Percentiles rank a stretch among this genome's conserved stretches.
Evolutionary conservation across 148 eudicot species (phyloP).

Genomic region (Amaranthus cruentus): DNA sequence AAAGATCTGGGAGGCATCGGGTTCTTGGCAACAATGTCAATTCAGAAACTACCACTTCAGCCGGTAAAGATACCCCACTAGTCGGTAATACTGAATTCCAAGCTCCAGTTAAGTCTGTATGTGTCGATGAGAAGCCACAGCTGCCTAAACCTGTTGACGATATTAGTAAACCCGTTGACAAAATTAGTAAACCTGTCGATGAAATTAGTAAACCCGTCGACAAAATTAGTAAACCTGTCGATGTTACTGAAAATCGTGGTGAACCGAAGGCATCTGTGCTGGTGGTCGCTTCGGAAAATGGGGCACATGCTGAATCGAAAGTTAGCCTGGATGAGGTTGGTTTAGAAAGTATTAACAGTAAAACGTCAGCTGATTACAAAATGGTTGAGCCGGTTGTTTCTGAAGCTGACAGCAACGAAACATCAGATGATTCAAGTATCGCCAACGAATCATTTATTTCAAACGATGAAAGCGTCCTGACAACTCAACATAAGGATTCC

Average conservation of each 20-base stretch:
- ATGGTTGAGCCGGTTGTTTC: slow-evolving; percentile 27
- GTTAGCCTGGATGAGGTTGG: slow-evolving; percentile 27
- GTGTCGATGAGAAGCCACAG: slow-evolving; percentile 42
- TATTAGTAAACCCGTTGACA: slow-evolving; percentile 31
- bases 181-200: slow-evolving; percentile 26
- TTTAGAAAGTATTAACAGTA: slow-evolving; percentile 22
- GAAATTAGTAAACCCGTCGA: slow-evolving; percentile 29
- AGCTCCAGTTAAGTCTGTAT: slow-evolving; percentile 34
- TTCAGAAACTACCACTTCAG: slow-evolving; percentile 43
- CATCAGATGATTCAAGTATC: slow-evolving; percentile 10
- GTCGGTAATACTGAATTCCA: slow-evolving; percentile 35
- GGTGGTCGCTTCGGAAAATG: slow-evolving; percentile 21
- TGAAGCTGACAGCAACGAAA: slow-evolving; percentile 20
- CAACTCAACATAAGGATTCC: slow-evolving; percentile 22
- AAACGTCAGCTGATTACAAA: slow-evolving; percentile 18
- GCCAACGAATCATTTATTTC: slow-evolving; percentile 9
- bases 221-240: not conserved
- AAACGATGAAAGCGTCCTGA: slow-evolving; percentile 5
- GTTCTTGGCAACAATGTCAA: slow-evolving; percentile 60
- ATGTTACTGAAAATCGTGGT: slow-evolving; percentile 18
- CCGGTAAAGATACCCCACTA: slow-evolving; percentile 51
- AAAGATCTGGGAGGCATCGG: slow-evolving; percentile 69
- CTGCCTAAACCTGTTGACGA: slow-evolving; percentile 39
- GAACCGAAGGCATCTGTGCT: slow-evolving; percentile 18
- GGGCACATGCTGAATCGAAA: slow-evolving; percentile 21